Evolutionary conservation across 148 eudicot genomes (phyloP), one percentile per base, ranked within the genome.

Genomic region (Agrostemma githago): DNA sequence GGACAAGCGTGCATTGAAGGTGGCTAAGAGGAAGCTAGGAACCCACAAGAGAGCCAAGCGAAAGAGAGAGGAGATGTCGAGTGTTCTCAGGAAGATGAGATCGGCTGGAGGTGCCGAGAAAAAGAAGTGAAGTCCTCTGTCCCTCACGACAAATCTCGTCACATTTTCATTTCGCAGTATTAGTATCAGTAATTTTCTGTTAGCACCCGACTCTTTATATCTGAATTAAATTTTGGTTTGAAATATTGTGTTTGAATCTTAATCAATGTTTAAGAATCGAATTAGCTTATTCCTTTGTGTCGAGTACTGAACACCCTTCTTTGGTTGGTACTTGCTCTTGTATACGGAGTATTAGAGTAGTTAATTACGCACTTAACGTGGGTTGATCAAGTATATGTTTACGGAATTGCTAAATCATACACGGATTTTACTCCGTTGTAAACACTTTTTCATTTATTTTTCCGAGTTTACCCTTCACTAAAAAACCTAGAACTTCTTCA

Each of bases 31-130:
- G 60, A 85, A 85, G 88, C 84, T 85, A 5, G 88, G 88, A 72
- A 85, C 88, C 4, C 88, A 85, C 83, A 85, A 85, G 84, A 85
- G 86, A 71, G 88, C 88, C 17, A 85, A 85, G 86, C 77, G 63
- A 81, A 86, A 86, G 88, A 79, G 89, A 79, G 86, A 83, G 82
- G 89, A 86, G 82, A 83, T 86, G 86, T 83, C 89, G 8, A 83
- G 71, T 6, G 89, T 86, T 58, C 89, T 86, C 79, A 83, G 86
- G 78, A 83, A 86, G 80, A 83, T 81, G 85, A 83, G 84, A 81
- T 73, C 68, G 19, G n/a, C 54, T 5, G 48, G 68, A 5, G n/a
- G 26, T 17, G 60, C 19, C 11, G 12, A 63, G 68, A 65, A 65
- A 65, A 65, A 65, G 68, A 65, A 65, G 68, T 65, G 56, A 46